phyloP scores from a whole-genome alignment of 768 basidiomycete genomes.

The Mycena floridula region DNA sequence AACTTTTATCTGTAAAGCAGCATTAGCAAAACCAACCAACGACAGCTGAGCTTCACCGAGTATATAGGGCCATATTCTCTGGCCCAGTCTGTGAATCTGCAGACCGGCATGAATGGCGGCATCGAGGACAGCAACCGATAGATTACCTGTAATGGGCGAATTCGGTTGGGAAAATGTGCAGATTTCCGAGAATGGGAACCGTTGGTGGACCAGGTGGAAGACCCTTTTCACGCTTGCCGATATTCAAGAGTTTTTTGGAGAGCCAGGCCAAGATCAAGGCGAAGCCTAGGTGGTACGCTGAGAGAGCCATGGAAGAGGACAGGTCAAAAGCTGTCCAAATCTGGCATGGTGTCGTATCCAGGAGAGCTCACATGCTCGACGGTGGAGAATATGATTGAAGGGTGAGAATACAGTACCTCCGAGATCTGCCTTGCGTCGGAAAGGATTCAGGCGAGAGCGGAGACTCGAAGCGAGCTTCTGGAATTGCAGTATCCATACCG shows the following conservation, averaged over 20 bases:
- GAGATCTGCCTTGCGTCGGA: too few relatives aligned
- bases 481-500: too few relatives aligned
- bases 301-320: too few relatives aligned
- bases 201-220: constrained; percentile 16
- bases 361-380: too few relatives aligned
- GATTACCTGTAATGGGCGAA: neutral
- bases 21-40: neutral
- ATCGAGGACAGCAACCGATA: neutral
- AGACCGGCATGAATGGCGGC: neutral
- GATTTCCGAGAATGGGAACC: constrained; percentile 13
- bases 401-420: too few relatives aligned
- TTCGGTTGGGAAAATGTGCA: constrained; percentile 11
- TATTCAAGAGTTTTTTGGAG: neutral
- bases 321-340: too few relatives aligned
- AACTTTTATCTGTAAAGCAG: constrained; percentile 15
- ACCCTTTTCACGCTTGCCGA: constrained; percentile 3
- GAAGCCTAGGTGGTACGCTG: too few relatives aligned
- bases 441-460: too few relatives aligned
- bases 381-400: too few relatives aligned
- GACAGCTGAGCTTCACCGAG: neutral
- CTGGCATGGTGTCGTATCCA: too few relatives aligned
- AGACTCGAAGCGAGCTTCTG: too few relatives aligned
- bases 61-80: neutral
- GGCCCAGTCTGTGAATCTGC: neutral
- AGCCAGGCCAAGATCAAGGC: constrained; percentile 13